Evolutionary conservation across 2,329 filamentous ascomycete species (phyloP).

Genomic region (Dryadomyces quercus-mongolicae): DNA sequence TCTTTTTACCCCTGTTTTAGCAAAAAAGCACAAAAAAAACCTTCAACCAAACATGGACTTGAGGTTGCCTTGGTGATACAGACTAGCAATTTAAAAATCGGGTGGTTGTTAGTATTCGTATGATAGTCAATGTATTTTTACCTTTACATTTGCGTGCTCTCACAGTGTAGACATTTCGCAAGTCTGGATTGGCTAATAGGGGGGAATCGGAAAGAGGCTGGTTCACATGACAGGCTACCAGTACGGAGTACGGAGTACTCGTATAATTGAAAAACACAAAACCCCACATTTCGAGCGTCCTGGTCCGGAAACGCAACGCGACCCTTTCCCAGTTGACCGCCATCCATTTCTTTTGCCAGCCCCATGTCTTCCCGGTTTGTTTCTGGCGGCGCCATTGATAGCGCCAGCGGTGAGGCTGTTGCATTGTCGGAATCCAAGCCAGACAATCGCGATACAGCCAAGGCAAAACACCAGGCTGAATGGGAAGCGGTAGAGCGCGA

Average conservation of each 20-base stretch:
- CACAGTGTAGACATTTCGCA: no score
- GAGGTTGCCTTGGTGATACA: neutral
- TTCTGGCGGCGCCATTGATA: conserved; percentile 39
- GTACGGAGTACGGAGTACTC: no score
- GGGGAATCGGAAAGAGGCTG: no score
- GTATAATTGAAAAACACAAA: no score
- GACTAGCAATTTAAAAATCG: neutral
- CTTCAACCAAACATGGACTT: neutral
- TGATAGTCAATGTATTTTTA: no score
- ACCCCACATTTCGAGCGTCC: neutral
- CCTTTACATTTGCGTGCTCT: no score
- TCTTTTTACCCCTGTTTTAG: neutral
- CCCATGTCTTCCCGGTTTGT: conserved; percentile 43
- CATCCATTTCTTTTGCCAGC: conserved; percentile 13
- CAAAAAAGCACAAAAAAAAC: neutral
- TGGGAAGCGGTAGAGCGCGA: conserved; percentile 56
- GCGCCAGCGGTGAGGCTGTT: conserved; percentile 19
- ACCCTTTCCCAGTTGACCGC: neutral
- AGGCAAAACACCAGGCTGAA: conserved; percentile 23
- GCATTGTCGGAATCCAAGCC: neutral
- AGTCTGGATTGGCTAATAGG: no score
- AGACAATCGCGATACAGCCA: neutral
- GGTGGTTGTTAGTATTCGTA: neutral
- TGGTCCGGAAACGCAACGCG: no score
- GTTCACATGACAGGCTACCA: no score